These are phyloP conservation scores for Moesziomyces globuligerus DNA, from an alignment of 1,284 basidiomycete genomes.

Conservation along the genomic window DNA sequence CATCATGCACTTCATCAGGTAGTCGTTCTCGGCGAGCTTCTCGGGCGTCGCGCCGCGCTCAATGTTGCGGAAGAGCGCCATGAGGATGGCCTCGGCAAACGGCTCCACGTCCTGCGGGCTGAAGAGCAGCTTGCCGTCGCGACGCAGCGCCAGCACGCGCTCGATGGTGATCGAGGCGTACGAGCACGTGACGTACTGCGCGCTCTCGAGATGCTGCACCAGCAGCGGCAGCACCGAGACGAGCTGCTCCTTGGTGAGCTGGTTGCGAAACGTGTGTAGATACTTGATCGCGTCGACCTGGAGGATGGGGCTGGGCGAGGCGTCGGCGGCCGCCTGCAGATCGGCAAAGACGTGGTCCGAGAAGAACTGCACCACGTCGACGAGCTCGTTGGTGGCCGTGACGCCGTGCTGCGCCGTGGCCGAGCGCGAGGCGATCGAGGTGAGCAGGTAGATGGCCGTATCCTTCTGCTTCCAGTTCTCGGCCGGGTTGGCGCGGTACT, in stretches of 20 bases:
- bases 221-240: constrained; percentile 88
- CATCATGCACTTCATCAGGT: constrained; percentile 98
- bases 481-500: constrained; percentile 73
- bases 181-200: constrained; percentile 68
- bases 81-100: constrained; percentile 79
- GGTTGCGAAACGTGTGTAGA: constrained; percentile 85
- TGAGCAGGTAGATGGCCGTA: constrained; percentile 92
- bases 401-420: constrained; percentile 81
- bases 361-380: constrained; percentile 96
- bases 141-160: constrained; percentile 80
- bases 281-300: constrained; percentile 88
- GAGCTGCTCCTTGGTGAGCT: constrained; percentile 90
- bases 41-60: constrained; percentile 85
- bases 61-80: constrained; percentile 82
- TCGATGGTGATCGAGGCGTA: constrained; percentile 70
- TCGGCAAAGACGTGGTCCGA: constrained; percentile 89
- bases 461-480: constrained; percentile 93
- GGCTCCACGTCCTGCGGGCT: constrained; percentile 85
- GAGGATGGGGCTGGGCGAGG: constrained; percentile 76
- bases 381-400: constrained; percentile 88
- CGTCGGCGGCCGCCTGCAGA: constrained; percentile 76
- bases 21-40: constrained; percentile 97
- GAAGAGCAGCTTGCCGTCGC: constrained; percentile 73
- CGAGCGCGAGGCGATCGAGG: constrained; percentile 87
- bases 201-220: constrained; percentile 77